These are phyloP conservation scores for Arxiozyma slooffiae DNA, from an alignment of 1,139 yeast genomes.

Conservation along the genomic window DNA sequence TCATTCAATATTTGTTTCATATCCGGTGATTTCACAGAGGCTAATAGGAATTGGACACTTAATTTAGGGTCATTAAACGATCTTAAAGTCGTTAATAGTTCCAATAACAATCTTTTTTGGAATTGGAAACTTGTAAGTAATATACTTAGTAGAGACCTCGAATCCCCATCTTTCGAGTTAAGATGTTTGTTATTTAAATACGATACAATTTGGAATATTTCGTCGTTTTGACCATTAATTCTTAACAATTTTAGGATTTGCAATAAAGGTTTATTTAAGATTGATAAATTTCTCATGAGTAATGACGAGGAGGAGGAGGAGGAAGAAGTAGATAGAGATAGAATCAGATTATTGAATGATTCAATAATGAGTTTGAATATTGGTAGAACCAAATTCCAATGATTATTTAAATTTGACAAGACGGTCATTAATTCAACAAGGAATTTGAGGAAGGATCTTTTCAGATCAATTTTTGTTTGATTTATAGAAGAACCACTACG, in stretches of 20 bases:
- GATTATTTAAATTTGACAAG: constrained; percentile 2
- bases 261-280: constrained; percentile 15
- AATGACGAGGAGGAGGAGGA: background rate
- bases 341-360: constrained; percentile 2
- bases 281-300: background rate
- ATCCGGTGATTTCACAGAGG: constrained; percentile 11
- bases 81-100: constrained; percentile 16
- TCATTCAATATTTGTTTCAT: constrained; percentile 17
- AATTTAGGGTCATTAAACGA: constrained; percentile 24
- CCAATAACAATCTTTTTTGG: constrained; percentile 14
- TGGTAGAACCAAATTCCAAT: constrained; percentile 4
- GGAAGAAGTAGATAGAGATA: background rate
- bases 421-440: constrained; percentile 4
- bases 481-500: background rate
- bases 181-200: background rate
- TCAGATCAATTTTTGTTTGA: background rate
- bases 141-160: background rate
- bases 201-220: constrained; percentile 10
- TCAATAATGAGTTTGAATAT: constrained; percentile 4
- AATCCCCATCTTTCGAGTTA: background rate
- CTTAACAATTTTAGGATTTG: constrained; percentile 14
- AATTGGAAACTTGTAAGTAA: constrained; percentile 9
- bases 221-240: constrained; percentile 16
- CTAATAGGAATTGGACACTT: constrained; percentile 15
- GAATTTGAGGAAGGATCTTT: constrained; percentile 3